A percentile compares a stretch with the other conserved stretches of the same genome.
Evolutionary conservation across 208 protist genomes (phyloP).

Genomic region (Herpetomonas samuelpessoai): DNA sequence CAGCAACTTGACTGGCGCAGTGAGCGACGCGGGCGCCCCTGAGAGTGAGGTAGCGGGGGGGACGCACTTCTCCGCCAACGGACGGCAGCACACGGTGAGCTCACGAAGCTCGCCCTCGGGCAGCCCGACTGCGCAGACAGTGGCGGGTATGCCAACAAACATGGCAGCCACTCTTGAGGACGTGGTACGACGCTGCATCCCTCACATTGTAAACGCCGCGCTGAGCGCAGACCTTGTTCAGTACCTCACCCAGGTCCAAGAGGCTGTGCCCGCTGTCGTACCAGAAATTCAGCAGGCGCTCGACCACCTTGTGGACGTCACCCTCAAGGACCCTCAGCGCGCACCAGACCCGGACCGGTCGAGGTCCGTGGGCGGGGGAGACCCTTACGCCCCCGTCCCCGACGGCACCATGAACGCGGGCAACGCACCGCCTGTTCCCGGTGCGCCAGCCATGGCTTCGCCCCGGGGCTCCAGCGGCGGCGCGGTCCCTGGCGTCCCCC

Average conservation of each 20-base stretch:
- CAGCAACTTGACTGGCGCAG: neutral
- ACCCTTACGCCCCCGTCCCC: too few relatives aligned
- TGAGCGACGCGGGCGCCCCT: neutral
- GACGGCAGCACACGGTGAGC: neutral
- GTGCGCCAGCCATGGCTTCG: neutral
- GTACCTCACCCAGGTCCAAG: conserved; percentile 52
- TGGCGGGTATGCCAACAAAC: conserved; percentile 1
- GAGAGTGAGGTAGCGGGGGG: neutral
- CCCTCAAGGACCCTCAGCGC: conserved; percentile 43
- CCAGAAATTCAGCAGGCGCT: conserved; percentile 56
- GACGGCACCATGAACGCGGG: conserved; percentile 10
- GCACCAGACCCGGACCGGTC: conserved; percentile 5
- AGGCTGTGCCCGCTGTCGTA: conserved; percentile 39
- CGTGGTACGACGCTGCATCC: conserved; percentile 69
- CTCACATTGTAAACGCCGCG: conserved; percentile 52
- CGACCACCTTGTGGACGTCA: conserved; percentile 71
- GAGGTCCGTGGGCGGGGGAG: neutral
- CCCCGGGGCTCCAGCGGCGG: too few relatives aligned
- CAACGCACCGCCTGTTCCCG: neutral
- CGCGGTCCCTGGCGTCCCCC: neutral
- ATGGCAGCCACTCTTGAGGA: conserved; percentile 41
- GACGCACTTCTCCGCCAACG: neutral
- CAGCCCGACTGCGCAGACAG: conserved; percentile 1
- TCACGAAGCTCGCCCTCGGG: neutral
- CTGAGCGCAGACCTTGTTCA: conserved; percentile 64